Conservation (phyloP, 768 basidiomycete genomes). For the Tylopilus rubrobrunneus region DNA sequence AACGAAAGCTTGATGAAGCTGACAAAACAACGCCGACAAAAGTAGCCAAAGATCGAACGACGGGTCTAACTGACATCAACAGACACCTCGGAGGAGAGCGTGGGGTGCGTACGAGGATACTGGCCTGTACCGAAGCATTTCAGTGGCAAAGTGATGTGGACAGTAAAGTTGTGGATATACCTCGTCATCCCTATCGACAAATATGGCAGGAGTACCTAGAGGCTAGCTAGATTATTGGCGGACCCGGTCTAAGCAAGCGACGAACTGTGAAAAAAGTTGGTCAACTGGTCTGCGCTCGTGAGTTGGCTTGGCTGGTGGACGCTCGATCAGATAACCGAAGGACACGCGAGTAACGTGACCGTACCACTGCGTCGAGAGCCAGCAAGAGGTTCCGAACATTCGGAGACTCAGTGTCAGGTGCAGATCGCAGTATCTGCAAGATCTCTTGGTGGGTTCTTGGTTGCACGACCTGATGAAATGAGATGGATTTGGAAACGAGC, state of each 20-base stretch:
- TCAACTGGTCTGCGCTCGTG: conserved; percentile 53
- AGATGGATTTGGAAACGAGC: background rate
- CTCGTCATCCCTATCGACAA: conserved; percentile 59
- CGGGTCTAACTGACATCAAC: conserved; percentile 44
- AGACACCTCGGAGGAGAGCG: conserved; percentile 8
- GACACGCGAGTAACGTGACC: conserved; percentile 12
- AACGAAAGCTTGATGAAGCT: conserved; percentile 77
- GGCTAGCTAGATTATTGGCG: background rate
- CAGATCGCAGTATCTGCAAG: conserved; percentile 39
- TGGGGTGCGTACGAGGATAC: conserved; percentile 21
- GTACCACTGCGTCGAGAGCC: conserved; percentile 41
- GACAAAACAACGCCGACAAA: conserved; percentile 72
- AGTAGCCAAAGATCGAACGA: conserved; percentile 78
- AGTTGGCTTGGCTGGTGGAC: conserved; percentile 44
- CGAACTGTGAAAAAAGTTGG: conserved; percentile 51
- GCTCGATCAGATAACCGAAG: conserved; percentile 14
- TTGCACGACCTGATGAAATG: conserved; percentile 49
- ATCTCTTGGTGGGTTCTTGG: conserved; percentile 56
- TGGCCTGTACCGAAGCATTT: conserved; percentile 18
- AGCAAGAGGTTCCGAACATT: conserved; percentile 44
- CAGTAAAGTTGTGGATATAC: conserved; percentile 25
- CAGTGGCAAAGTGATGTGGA: conserved; percentile 1
- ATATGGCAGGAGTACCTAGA: conserved; percentile 54
- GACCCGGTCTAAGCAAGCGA: background rate
- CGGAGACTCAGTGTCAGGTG: conserved; percentile 41